Conservation (phyloP, 768 basidiomycete genomes). For the Xerocomellus amylosporus region DNA sequence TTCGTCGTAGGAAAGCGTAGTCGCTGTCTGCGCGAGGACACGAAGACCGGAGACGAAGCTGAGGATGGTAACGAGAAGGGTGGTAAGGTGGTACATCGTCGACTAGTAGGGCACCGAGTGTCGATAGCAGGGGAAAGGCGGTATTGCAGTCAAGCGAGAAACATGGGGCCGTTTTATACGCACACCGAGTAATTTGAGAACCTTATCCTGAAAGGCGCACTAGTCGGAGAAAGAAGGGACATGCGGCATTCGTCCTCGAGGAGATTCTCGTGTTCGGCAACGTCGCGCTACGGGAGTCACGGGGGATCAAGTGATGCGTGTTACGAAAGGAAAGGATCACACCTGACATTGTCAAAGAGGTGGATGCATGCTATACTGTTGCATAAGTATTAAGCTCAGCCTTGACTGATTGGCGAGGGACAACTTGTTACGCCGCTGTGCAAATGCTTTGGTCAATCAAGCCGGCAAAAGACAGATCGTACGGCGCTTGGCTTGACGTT, state of each 20-base stretch:
- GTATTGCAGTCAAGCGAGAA: not conserved
- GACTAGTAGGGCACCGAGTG: not conserved
- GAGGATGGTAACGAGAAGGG: slow-evolving; percentile 14
- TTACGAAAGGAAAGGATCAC: slow-evolving; percentile 1
- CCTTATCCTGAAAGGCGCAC: not conserved
- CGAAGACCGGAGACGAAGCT: slow-evolving; percentile 14
- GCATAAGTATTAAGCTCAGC: no score
- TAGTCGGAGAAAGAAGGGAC: not conserved
- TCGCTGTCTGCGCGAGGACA: slow-evolving; percentile 19
- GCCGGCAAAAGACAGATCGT: not conserved
- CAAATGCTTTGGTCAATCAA: not conserved
- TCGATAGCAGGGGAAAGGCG: not conserved
- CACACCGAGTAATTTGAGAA: not conserved
- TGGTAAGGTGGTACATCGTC: slow-evolving; percentile 28
- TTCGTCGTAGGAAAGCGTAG: slow-evolving; percentile 37
- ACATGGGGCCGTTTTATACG: slow-evolving; percentile 20
- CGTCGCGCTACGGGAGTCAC: not conserved
- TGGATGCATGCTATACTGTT: not conserved
- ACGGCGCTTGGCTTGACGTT: not conserved
- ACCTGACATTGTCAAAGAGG: not conserved
- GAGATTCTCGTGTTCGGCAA: not conserved
- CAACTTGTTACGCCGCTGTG: not conserved
- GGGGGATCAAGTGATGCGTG: not conserved
- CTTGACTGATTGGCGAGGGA: not conserved
- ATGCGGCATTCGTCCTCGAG: not conserved